These are phyloP conservation scores for Plantago ovata DNA, from an alignment of 257 asterid species.

Conservation along the genomic window DNA sequence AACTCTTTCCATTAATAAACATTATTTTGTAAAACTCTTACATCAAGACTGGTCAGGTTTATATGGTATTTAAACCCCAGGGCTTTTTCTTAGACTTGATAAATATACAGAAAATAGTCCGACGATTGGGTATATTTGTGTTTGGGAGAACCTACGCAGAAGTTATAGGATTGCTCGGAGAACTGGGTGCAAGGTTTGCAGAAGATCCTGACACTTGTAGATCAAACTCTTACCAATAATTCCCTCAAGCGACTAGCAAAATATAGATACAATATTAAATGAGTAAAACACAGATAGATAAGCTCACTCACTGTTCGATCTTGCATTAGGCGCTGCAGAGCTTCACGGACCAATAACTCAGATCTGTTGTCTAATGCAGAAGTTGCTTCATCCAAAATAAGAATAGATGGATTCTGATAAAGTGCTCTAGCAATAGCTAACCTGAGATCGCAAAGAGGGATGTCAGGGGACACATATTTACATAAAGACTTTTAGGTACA, in stretches of 20 bases:
- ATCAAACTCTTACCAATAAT: background rate
- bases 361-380: slow-evolving; percentile 89
- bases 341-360: slow-evolving; percentile 78
- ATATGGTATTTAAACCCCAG: too few species aligned
- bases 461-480: slow-evolving; percentile 8
- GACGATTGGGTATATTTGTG: too few species aligned
- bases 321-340: slow-evolving; percentile 75
- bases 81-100: too few species aligned
- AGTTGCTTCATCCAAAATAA: slow-evolving; percentile 93
- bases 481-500: background rate
- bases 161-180: too few species aligned
- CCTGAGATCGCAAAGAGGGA: slow-evolving; percentile 35
- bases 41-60: too few species aligned
- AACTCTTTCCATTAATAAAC: too few species aligned
- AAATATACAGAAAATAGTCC: too few species aligned
- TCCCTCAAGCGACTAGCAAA: background rate
- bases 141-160: too few species aligned
- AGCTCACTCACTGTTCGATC: slow-evolving; percentile 80
- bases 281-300: background rate
- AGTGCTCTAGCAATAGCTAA: slow-evolving; percentile 88
- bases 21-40: too few species aligned
- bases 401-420: slow-evolving; percentile 88
- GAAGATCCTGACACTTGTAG: too few species aligned
- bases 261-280: background rate
- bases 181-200: too few species aligned